Percentiles rank a stretch among this genome's conserved stretches.
phyloP scores from a whole-genome alignment of 345 rosid genomes.

The Odontarrhena argentea region DNA sequence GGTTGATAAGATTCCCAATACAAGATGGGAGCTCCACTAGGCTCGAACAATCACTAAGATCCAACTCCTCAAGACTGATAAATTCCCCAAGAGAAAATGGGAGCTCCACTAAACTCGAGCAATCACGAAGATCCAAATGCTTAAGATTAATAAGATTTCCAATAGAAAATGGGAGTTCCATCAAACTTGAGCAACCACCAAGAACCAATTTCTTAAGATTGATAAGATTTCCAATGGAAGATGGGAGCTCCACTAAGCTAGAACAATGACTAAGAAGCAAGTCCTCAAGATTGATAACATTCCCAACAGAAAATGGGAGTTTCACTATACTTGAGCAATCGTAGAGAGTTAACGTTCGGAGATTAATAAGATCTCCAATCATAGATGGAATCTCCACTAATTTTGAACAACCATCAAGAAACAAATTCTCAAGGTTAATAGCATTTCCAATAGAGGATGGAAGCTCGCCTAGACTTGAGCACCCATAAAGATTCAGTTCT shows the following conservation, averaged over 20 bases:
- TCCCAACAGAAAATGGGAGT: no score
- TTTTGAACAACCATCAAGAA: not conserved
- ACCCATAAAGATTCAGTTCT: not conserved
- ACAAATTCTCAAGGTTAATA: not conserved
- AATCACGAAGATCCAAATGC: no score
- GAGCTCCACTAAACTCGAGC: not conserved
- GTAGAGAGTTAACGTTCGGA: no score
- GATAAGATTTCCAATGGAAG: not conserved
- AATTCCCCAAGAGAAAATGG: not conserved
- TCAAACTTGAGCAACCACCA: not conserved
- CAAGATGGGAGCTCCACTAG: no score
- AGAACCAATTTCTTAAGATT: not conserved
- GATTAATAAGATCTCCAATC: not conserved
- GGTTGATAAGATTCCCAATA: no score
- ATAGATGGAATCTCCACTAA: no score
- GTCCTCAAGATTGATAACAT: no score
- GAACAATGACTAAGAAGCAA: not conserved
- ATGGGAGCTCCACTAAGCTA: not conserved
- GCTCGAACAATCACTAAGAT: no score
- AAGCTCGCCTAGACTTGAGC: constrained; percentile 14
- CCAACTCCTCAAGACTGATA: no score
- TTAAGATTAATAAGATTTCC: not conserved
- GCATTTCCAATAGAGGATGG: not conserved
- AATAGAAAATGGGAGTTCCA: not conserved
- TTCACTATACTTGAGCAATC: no score